phyloP scores from a whole-genome alignment of 768 basidiomycete genomes.

The Boletus barrowsii region DNA sequence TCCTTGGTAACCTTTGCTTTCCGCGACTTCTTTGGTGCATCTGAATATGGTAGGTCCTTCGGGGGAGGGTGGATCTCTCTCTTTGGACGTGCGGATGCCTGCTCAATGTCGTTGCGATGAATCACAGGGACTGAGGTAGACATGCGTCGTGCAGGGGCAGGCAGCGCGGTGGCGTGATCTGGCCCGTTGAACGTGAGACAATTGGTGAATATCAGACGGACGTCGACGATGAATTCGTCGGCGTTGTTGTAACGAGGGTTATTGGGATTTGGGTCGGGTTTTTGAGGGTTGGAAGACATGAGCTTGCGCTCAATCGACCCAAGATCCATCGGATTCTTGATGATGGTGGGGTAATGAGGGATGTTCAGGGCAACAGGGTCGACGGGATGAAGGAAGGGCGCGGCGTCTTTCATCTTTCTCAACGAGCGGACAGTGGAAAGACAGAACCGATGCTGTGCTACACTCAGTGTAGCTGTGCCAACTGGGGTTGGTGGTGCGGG shows the following conservation, averaged over 20 bases:
- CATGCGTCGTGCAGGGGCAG: constrained; percentile 56
- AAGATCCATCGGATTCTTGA: constrained; percentile 93
- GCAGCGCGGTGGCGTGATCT: constrained; percentile 59
- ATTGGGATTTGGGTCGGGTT: constrained; percentile 64
- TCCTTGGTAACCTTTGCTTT: no score
- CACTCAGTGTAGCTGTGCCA: constrained; percentile 46
- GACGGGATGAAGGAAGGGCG: constrained; percentile 82
- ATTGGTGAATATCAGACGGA: constrained; percentile 86
- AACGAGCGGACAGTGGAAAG: constrained; percentile 72
- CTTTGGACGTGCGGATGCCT: constrained; percentile 75
- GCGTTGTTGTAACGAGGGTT: constrained; percentile 77
- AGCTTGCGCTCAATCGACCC: constrained; percentile 90
- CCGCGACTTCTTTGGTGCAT: constrained; percentile 66
- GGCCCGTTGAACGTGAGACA: constrained; percentile 91
- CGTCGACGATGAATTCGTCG: constrained; percentile 81
- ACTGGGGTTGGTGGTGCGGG: constrained; percentile 1
- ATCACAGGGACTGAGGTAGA: constrained; percentile 83
- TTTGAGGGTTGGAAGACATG: constrained; percentile 69
- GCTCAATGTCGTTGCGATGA: constrained; percentile 66
- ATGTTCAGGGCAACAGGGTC: constrained; percentile 80
- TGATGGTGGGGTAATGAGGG: constrained; percentile 84
- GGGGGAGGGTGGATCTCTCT: constrained; percentile 96
- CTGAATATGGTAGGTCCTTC: constrained; percentile 84
- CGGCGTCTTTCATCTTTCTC: constrained; percentile 83
- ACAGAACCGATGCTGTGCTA: constrained; percentile 77